Conservation (phyloP, 2,329 filamentous ascomycete species). For the Thielaviopsis populi region DNA sequence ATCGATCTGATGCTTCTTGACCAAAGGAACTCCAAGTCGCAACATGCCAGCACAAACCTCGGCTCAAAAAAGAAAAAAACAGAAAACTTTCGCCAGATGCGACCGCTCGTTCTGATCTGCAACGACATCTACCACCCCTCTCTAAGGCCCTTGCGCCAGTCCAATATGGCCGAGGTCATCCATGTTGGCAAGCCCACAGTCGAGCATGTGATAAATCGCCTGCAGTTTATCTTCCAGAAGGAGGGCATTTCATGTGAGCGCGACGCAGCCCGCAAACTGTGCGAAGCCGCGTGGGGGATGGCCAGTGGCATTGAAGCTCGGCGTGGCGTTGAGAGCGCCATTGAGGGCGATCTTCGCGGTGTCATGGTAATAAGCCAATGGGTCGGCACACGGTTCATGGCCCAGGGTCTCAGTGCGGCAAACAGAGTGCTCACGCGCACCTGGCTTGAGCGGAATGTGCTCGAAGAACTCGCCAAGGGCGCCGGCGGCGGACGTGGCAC, state of each 20-base stretch:
- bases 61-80: slow-evolving; percentile 50
- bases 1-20: slow-evolving; percentile 81
- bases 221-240: slow-evolving; percentile 73
- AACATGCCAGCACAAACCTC: slow-evolving; percentile 17
- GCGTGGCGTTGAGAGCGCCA: slow-evolving; percentile 51
- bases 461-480: slow-evolving; percentile 52
- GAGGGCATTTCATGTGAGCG: slow-evolving; percentile 80
- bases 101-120: slow-evolving; percentile 86
- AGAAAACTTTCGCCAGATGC: slow-evolving; percentile 73
- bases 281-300: slow-evolving; percentile 72
- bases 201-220: slow-evolving; percentile 66
- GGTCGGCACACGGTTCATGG: slow-evolving; percentile 58
- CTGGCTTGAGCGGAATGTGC: slow-evolving; percentile 61
- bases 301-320: slow-evolving; percentile 54
- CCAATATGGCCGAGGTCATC: slow-evolving; percentile 72
- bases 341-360: slow-evolving; percentile 60
- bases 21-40: slow-evolving; percentile 51
- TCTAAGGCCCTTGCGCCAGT: slow-evolving; percentile 72
- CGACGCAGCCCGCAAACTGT: slow-evolving; percentile 73
- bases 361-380: slow-evolving; percentile 80
- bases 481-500: slow-evolving; percentile 57
- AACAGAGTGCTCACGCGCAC: slow-evolving; percentile 46
- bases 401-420: slow-evolving; percentile 28
- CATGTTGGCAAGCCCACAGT: slow-evolving; percentile 80
- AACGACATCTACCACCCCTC: slow-evolving; percentile 94